Percentiles rank a stretch among this genome's conserved stretches.
Evolutionary conservation across 805 yeast species (phyloP).

Genomic region (Starmerella ratchasimensis): DNA sequence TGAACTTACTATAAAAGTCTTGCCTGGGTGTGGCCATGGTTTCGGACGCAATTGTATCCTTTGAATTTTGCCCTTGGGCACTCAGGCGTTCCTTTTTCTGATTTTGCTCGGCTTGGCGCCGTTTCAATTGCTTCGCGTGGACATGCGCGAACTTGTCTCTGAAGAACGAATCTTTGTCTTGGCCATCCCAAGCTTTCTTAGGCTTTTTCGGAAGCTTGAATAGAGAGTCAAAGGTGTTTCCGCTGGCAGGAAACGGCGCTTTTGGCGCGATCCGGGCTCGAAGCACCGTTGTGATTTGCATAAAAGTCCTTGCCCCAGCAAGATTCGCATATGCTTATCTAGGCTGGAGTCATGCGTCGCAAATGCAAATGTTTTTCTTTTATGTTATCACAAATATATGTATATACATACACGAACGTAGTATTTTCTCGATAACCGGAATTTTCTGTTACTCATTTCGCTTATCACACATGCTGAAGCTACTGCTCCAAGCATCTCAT

Average conservation of each 20-base stretch:
- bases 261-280: too few species aligned
- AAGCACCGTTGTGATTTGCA: too few species aligned
- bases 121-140: conserved; percentile 38
- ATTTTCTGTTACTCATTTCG: too few species aligned
- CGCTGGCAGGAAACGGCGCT: conserved; percentile 15
- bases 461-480: too few species aligned
- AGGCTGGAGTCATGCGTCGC: too few species aligned
- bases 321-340: too few species aligned
- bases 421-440: too few species aligned
- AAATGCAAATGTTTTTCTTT: too few species aligned
- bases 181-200: conserved; percentile 58
- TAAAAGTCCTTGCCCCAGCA: too few species aligned
- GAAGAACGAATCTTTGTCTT: conserved; percentile 50
- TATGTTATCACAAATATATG: too few species aligned
- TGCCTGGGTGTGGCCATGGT: conserved; percentile 5
- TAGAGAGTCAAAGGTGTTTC: conserved; percentile 13
- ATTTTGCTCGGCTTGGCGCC: conserved; percentile 16
- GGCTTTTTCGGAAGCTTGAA: conserved; percentile 20
- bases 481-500: too few species aligned
- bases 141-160: conserved; percentile 50
- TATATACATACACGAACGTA: too few species aligned
- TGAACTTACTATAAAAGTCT: conserved; percentile 10
- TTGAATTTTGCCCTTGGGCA: conserved; percentile 2
- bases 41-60: not conserved
- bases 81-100: conserved; percentile 5